Evolutionary conservation across 1,284 basidiomycete species (phyloP), one percentile per base, ranked within the genome.

Genomic region (Ustilago cynodontis): DNA sequence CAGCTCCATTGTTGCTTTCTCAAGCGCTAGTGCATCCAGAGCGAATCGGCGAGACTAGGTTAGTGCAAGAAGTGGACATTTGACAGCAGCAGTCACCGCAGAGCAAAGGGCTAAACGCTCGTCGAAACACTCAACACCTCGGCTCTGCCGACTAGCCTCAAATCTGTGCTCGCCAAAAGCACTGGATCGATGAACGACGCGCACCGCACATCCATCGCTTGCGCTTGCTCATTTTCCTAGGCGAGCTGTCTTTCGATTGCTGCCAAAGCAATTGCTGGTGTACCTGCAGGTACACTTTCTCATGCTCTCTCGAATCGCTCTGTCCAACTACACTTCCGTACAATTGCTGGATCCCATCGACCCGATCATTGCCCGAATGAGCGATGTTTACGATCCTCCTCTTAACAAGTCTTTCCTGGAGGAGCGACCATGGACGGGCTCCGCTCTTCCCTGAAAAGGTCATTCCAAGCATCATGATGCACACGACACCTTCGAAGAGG

Each of bases 121-220:
- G 28, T 26, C 26, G 45, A 49, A 49, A 16, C 26, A 26, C 11
- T 16, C 8, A 49, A 49, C 45, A 49, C 45, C 45, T 49, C 45
- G 45, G 45, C 45, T 26, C 24, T 14, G 22, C n/a, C 45, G 45
- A 52, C 50, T 54, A 54, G 52, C 33, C 11, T 39, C 29, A 37
- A 54, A 33, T 22, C 29, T 18, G 6, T 29, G 6, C 45, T 65
- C 57, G 51, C 57, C 33, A 65, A 31, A n/a, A 49, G 18, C 35
- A 29, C 1, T n/a, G n/a, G 22, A 29, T 59, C 57, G 57, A 50
- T 54, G 51, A 43, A 39, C 52, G 50, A 60, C 58, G 52, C 58
- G 52, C 52, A 56, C 14, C 52, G 52, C 58, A 57, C 62, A 54
- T 58, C 52, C 63, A 59, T 57, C 56, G 62, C 50, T 45, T 45